Percentiles rank a stretch among this genome's conserved stretches.
Conservation (phyloP, 2,329 filamentous ascomycete species). For the Fusarium sp. region DNA sequence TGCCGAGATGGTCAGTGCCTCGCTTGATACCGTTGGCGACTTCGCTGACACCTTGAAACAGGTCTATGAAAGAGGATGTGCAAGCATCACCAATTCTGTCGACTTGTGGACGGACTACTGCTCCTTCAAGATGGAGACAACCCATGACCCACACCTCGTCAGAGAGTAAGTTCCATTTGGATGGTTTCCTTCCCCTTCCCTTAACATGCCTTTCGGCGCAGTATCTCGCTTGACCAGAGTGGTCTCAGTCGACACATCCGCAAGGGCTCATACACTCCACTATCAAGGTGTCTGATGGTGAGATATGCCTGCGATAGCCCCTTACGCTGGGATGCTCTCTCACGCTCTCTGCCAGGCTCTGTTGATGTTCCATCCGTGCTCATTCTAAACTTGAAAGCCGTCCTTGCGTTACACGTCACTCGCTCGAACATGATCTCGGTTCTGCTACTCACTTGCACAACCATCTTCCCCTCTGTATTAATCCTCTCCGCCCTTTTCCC, state of each 20-base stretch:
- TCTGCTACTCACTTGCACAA: constrained; percentile 64
- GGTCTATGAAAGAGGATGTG: constrained; percentile 95
- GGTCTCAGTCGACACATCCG: constrained; percentile 54
- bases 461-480: constrained; percentile 67
- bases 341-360: constrained; percentile 73
- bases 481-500: constrained; percentile 56
- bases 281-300: constrained; percentile 67
- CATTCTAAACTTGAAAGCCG: constrained; percentile 55
- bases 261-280: constrained; percentile 52
- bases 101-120: constrained; percentile 99
- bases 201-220: constrained; percentile 66
- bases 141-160: constrained; percentile 92
- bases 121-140: constrained; percentile 97
- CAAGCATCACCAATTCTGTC: constrained; percentile 91
- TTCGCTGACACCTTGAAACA: constrained; percentile 51
- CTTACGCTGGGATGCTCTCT: constrained; percentile 70
- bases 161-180: constrained; percentile 93
- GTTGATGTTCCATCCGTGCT: constrained; percentile 55
- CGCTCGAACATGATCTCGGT: constrained; percentile 56
- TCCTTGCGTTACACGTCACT: constrained; percentile 51
- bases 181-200: constrained; percentile 76
- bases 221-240: constrained; percentile 55
- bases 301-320: constrained; percentile 74
- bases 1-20: constrained; percentile 85
- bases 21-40: not conserved